Evolutionary conservation across 371 early-diverging fungal species (phyloP).

Genomic region (Mortierella sp.): DNA sequence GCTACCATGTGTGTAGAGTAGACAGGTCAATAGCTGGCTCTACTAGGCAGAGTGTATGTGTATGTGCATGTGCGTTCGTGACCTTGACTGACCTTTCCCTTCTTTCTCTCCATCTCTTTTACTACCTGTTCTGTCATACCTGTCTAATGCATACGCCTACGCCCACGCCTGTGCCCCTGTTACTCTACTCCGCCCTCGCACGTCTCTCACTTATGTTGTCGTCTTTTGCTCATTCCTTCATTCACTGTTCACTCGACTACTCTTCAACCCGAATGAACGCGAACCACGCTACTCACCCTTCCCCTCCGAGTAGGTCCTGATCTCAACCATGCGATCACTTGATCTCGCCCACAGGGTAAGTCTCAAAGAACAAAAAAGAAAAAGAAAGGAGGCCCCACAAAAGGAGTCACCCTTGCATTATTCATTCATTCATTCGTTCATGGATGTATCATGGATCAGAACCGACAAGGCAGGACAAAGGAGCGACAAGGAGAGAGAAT

Average conservation of each 20-base stretch:
- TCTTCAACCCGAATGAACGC: background rate
- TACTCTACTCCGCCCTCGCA: background rate
- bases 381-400: background rate
- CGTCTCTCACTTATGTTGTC: background rate
- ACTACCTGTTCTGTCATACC: background rate
- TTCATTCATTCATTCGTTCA: background rate
- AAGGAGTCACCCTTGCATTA: background rate
- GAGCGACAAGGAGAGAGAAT: background rate
- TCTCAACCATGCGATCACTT: slow-evolving; percentile 56
- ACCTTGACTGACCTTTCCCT: background rate
- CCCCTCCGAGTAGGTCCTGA: slow-evolving; percentile 36
- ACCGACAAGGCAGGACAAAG: background rate
- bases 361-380: too few relatives aligned
- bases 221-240: background rate
- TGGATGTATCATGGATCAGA: background rate
- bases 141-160: background rate
- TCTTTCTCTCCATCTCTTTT: background rate
- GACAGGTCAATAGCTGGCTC: background rate
- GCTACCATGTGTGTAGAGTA: too few relatives aligned
- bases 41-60: background rate
- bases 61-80: background rate
- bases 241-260: too few relatives aligned
- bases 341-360: slow-evolving; percentile 48
- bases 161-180: background rate
- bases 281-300: background rate